These are phyloP conservation scores for Lathyrus tuberosus DNA, from an alignment of 306 rosid species.

Conservation along the genomic window DNA sequence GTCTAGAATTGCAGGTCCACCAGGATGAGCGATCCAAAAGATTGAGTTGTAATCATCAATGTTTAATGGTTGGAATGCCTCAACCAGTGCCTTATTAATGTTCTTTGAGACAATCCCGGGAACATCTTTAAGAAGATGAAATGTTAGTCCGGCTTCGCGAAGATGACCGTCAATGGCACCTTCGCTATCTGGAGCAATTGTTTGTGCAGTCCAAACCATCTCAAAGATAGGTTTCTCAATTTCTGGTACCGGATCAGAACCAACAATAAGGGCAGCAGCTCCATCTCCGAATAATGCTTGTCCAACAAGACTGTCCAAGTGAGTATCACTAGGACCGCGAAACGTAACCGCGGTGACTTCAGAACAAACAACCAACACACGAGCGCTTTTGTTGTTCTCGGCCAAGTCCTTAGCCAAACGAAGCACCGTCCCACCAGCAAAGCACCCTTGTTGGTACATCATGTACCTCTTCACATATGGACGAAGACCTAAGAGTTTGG, in stretches of 20 bases:
- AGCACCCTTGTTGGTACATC: slow-evolving; percentile 12
- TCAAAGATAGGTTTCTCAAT: slow-evolving; percentile 64
- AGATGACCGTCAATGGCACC: slow-evolving; percentile 39
- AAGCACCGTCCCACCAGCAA: slow-evolving; percentile 32
- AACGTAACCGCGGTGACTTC: not conserved
- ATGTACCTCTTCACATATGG: slow-evolving; percentile 25
- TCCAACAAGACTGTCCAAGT: not conserved
- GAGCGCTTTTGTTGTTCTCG: slow-evolving; percentile 44
- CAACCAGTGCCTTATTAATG: not conserved
- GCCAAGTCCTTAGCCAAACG: slow-evolving; percentile 49
- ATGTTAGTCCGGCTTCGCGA: slow-evolving; percentile 43
- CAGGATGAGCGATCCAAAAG: not conserved
- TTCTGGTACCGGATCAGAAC: slow-evolving; percentile 57
- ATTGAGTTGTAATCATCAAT: not conserved
- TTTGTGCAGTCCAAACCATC: slow-evolving; percentile 52
- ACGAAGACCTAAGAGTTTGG: slow-evolving; percentile 72
- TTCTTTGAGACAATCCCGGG: not conserved
- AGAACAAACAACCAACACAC: slow-evolving; percentile 39
- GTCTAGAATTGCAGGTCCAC: slow-evolving; percentile 1
- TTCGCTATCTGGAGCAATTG: not conserved
- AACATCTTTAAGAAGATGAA: slow-evolving; percentile 36
- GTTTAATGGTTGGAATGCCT: not conserved
- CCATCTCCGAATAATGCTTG: not conserved
- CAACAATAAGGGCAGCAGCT: slow-evolving; percentile 45
- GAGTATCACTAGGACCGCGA: not conserved